Evolutionary conservation across 371 early-diverging fungal species (phyloP), one percentile per base, ranked within the genome.

Genomic region (Saksenaea vasiformis): DNA sequence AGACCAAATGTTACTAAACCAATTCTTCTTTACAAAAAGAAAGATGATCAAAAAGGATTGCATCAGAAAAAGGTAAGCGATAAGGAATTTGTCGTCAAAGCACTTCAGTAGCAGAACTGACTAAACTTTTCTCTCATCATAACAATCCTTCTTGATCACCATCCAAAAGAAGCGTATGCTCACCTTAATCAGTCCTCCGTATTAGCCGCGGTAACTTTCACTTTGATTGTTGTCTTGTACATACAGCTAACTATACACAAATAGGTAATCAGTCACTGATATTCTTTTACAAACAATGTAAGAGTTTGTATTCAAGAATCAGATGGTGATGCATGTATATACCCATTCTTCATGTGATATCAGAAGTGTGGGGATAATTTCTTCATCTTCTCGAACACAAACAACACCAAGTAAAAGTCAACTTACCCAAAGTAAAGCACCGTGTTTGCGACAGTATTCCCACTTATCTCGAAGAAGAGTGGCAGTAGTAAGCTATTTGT

Each of bases 31-130:
- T 31, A 31, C 7, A 47, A 10, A 3, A 47, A 7, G 5, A 9
- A 19, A 22, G 24, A 47, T 5, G 43, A 22, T 3, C 22, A 0
- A 47, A 22, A 22, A 19, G 51, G 51, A 47, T 47, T 47, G 51
- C 51, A 47, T 47, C 51, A 47, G 51, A 22, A 22, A 47, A 47
- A 47, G 51, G 51, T 47, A 47, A 47, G 51, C 51, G 51, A 22
- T 19, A 19, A 47, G 22, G 51, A 22, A 19, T 19, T 47, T 47
- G 51, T 47, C 51, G 11, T 47, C 51, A 47, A 47, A 22, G 27
- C 22, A 22, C 51, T 47, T 47, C 51, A 47, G 51, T 47, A 47
- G 51, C 51, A 47, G 51, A 47, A 47, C 51, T 47, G 51, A 47
- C 51, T 19, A 19, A 22, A 47, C 24, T 47, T 47, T 47, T 47